Evolutionary conservation across 169 alveolate species (phyloP).

Genomic region (Perkinsus chesapeaki): DNA sequence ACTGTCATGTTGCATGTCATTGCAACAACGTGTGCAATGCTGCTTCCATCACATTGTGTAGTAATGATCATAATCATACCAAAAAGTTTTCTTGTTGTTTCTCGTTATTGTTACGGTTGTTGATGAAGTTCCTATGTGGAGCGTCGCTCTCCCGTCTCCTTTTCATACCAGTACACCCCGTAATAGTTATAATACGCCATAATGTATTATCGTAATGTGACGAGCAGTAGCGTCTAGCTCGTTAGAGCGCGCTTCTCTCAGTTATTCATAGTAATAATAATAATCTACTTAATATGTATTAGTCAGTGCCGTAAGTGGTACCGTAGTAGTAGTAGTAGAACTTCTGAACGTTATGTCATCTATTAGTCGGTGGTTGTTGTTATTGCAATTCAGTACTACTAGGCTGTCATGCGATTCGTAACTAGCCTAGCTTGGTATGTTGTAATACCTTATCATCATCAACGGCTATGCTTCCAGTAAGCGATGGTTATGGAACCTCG

Average conservation of each 20-base stretch:
- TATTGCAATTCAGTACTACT: too few relatives aligned
- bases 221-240: not conserved
- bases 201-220: not conserved
- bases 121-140: not conserved
- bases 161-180: not conserved
- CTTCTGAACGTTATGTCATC: too few relatives aligned
- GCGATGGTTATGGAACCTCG: not conserved
- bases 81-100: not conserved
- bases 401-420: too few relatives aligned
- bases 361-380: too few relatives aligned
- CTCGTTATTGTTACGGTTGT: not conserved
- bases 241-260: not conserved
- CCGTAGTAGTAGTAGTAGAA: too few relatives aligned
- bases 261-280: not conserved
- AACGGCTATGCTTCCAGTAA: not conserved
- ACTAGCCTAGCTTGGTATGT: not conserved
- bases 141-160: conserved; percentile 7
- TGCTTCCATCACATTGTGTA: not conserved
- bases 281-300: not conserved
- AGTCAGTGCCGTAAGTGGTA: not conserved
- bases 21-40: not conserved
- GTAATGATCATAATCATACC: not conserved
- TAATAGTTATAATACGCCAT: not conserved
- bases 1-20: not conserved
- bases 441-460: not conserved